Conservation (phyloP, 2,329 filamentous ascomycete species). For the Coniochaeta hoffmannii region DNA sequence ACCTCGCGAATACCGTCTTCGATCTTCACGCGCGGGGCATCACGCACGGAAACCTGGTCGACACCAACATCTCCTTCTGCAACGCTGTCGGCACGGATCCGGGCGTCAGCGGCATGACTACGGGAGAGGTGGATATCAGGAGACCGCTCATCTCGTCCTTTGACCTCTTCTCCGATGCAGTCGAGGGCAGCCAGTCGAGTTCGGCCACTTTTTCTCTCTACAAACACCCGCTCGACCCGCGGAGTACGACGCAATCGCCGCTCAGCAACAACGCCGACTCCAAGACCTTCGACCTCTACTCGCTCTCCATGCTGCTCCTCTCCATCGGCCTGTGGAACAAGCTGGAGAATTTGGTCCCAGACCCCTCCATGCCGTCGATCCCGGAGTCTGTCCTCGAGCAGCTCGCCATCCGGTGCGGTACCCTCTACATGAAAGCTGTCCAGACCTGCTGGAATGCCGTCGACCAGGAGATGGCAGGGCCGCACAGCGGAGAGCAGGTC, state of each 20-base stretch:
- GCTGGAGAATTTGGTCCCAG: slow-evolving; percentile 45
- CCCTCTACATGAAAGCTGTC: slow-evolving; percentile 68
- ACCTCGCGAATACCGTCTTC: slow-evolving; percentile 65
- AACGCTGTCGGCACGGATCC: slow-evolving; percentile 34
- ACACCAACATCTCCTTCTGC: slow-evolving; percentile 61
- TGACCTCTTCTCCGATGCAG: slow-evolving; percentile 57
- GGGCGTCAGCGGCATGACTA: slow-evolving; percentile 25
- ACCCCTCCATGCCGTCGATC: slow-evolving; percentile 41
- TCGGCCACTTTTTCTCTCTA: slow-evolving; percentile 36
- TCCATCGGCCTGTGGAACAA: slow-evolving; percentile 72
- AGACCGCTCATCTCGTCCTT: slow-evolving; percentile 66
- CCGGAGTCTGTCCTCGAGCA: slow-evolving; percentile 54
- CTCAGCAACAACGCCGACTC: slow-evolving; percentile 43
- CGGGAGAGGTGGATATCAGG: slow-evolving; percentile 52
- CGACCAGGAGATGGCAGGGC: slow-evolving; percentile 49
- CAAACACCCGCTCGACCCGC: slow-evolving; percentile 59
- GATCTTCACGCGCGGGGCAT: slow-evolving; percentile 64
- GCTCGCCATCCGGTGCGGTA: slow-evolving; percentile 62
- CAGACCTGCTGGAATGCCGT: slow-evolving; percentile 65
- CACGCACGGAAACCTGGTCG: slow-evolving; percentile 62
- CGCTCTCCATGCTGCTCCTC: slow-evolving; percentile 63
- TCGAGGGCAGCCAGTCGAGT: slow-evolving; percentile 23
- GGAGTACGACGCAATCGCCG: slow-evolving; percentile 39
- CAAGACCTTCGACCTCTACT: slow-evolving; percentile 61
- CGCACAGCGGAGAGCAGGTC: slow-evolving; percentile 40